Evolutionary conservation across 352 stramenopile species (phyloP), one percentile per base, ranked within the genome.

Genomic region (Paralagenidium karlingii): DNA sequence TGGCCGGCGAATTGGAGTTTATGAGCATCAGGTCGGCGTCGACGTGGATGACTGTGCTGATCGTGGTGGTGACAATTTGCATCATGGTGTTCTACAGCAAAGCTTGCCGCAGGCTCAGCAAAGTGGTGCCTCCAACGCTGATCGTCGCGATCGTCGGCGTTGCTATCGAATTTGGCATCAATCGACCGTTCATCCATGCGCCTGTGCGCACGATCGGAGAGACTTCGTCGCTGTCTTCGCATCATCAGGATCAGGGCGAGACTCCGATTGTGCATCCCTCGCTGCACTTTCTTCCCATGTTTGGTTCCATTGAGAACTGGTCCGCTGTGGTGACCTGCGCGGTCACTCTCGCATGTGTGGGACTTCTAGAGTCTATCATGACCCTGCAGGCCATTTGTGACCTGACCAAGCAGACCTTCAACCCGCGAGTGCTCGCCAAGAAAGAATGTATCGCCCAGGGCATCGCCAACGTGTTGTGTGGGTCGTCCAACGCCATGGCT

Each of bases 331-430:
- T 95, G 24, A 89, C 82, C 3, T 94, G 79, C 25, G 88, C 88
- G 9, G 70, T 83, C 21, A 96, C 77, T 51, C 80, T 97, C 46
- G 86, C 85, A 15, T 73, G 79, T 6, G 82, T 97, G 19, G 90
- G 88, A 12, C 69, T 92, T 6, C 94, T 98, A 34, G 91, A 98
- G 57, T 94, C 70, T 36, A 70, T 98, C 24, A 82, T 97, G 63
- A 98, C 91, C 13, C 57, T 97, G 43, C 83, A 97, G 49, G 66
- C 94, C 2, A 55, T 97, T 5, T 82, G 94, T n/a, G 81, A 94
- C 51, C 60, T 94, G 21, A 87, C 82, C 31, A 79, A 92, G 45
- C 64, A 69, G 24, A 60, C 69, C 34, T 67, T 68, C 47, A 89
- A 56, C 20, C 73, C 64, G 40, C 66, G 38, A 45, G 58, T 60